Conservation (phyloP, 805 yeast genomes). For the Kluyveromyces aestuarii region DNA sequence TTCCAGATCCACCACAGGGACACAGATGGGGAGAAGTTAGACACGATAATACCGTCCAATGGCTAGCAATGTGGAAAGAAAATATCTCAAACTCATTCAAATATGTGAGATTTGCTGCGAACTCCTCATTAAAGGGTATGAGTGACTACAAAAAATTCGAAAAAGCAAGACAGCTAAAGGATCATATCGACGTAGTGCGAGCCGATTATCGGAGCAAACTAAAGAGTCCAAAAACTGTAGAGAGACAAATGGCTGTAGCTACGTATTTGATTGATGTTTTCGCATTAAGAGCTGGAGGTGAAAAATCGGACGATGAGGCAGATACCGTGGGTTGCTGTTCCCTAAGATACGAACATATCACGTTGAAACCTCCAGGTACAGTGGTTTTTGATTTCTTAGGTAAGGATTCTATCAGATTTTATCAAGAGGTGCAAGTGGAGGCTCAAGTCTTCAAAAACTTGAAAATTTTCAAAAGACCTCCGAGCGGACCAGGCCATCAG, state of each 20-base stretch:
- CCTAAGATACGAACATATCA: constrained; percentile 79
- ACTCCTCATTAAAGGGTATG: constrained; percentile 83
- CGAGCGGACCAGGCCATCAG: constrained; percentile 88
- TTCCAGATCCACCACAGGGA: constrained; percentile 81
- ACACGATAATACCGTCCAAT: constrained; percentile 84
- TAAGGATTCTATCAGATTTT: constrained; percentile 87
- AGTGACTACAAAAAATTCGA: constrained; percentile 89
- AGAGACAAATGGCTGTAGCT: constrained; percentile 89
- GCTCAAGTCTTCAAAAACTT: constrained; percentile 86
- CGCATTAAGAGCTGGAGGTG: constrained; percentile 97
- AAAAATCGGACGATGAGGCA: constrained; percentile 94
- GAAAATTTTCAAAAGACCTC: constrained; percentile 76
- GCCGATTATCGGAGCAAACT: constrained; percentile 61
- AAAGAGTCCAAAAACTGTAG: constrained; percentile 68
- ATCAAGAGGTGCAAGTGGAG: constrained; percentile 89
- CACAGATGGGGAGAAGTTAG: constrained; percentile 84
- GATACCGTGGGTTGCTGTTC: constrained; percentile 98
- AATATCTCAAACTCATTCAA: constrained; percentile 76
- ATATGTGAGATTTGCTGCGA: constrained; percentile 87
- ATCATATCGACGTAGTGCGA: constrained; percentile 64
- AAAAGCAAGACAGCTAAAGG: constrained; percentile 77
- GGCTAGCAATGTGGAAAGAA: constrained; percentile 98
- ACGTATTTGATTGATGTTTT: constrained; percentile 85
- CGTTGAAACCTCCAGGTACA: constrained; percentile 73
- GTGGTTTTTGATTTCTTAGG: constrained; percentile 91